Evolutionary conservation across 768 basidiomycete genomes (phyloP).

Genomic region (Crassisporium funariophilum): DNA sequence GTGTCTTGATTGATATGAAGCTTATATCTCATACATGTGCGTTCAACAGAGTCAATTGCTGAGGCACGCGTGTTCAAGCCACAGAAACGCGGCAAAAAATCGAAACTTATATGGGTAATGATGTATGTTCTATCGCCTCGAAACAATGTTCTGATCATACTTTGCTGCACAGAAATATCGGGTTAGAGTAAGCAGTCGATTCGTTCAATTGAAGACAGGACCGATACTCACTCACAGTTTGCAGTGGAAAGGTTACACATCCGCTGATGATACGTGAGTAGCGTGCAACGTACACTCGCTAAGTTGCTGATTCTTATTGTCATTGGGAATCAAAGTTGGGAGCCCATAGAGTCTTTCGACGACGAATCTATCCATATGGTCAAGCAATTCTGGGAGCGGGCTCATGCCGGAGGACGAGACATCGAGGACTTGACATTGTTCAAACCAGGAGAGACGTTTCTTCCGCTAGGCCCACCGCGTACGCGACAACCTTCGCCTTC

Average conservation of each 20-base stretch:
- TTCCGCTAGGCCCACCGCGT: slow-evolving; percentile 65
- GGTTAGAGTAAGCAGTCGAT: slow-evolving; percentile 51
- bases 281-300: neutral
- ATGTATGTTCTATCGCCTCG: slow-evolving; percentile 2
- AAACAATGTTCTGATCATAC: slow-evolving; percentile 8
- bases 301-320: slow-evolving; percentile 1
- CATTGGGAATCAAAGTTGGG: slow-evolving; percentile 51
- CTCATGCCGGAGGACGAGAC: slow-evolving; percentile 52
- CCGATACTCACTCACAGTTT: slow-evolving; percentile 1
- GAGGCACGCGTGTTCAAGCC: slow-evolving; percentile 48
- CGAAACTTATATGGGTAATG: slow-evolving; percentile 53
- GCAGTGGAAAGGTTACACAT: slow-evolving; percentile 64
- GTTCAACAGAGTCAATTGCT: slow-evolving; percentile 49
- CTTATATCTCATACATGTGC: neutral
- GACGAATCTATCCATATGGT: slow-evolving; percentile 56
- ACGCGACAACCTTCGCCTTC: slow-evolving; percentile 14
- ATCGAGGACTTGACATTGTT: slow-evolving; percentile 50
- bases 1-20: slow-evolving; percentile 22
- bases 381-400: slow-evolving; percentile 51
- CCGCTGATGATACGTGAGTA: slow-evolving; percentile 61
- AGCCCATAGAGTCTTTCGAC: slow-evolving; percentile 61
- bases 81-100: slow-evolving; percentile 36
- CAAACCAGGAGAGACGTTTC: slow-evolving; percentile 53
- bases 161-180: slow-evolving; percentile 48
- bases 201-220: neutral